Conservation (phyloP, 179 eudicot genomes). For the Vitellaria paradoxa region DNA sequence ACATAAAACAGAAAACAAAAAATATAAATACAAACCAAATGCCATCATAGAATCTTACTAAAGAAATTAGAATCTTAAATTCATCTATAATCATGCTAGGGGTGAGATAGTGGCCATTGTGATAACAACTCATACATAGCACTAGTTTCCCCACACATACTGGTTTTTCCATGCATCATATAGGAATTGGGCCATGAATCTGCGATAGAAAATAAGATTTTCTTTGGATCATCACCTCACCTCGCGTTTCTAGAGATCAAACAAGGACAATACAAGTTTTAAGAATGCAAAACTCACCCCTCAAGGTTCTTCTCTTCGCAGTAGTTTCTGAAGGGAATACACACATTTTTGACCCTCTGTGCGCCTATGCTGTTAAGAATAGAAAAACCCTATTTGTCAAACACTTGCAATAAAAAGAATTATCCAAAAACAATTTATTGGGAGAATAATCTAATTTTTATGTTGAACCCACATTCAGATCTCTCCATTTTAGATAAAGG, state of each 20-base stretch:
- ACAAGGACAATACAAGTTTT: not conserved
- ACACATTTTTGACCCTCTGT: conserved; percentile 55
- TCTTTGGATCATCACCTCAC: not conserved
- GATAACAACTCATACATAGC: not conserved
- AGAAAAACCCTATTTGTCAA: not conserved
- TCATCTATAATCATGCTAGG: not conserved
- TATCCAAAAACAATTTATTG: not conserved
- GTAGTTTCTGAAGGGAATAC: conserved; percentile 46
- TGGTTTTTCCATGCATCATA: not conserved
- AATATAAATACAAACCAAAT: too few relatives aligned
- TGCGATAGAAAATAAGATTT: not conserved
- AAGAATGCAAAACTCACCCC: conserved; percentile 41
- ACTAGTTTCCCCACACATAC: not conserved
- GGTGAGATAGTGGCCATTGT: not conserved
- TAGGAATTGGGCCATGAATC: not conserved
- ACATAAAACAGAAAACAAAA: too few relatives aligned
- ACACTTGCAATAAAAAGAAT: not conserved
- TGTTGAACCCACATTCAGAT: not conserved
- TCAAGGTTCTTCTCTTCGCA: conserved; percentile 55
- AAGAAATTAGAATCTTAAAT: too few relatives aligned
- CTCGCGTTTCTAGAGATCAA: not conserved
- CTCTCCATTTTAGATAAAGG: not conserved
- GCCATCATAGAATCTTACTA: too few relatives aligned
- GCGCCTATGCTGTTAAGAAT: conserved; percentile 61
- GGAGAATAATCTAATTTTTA: not conserved